Percentiles rank a stretch among this genome's conserved stretches.
Evolutionary conservation across 306 rosid species (phyloP).

Genomic region (Vigna radiata): DNA sequence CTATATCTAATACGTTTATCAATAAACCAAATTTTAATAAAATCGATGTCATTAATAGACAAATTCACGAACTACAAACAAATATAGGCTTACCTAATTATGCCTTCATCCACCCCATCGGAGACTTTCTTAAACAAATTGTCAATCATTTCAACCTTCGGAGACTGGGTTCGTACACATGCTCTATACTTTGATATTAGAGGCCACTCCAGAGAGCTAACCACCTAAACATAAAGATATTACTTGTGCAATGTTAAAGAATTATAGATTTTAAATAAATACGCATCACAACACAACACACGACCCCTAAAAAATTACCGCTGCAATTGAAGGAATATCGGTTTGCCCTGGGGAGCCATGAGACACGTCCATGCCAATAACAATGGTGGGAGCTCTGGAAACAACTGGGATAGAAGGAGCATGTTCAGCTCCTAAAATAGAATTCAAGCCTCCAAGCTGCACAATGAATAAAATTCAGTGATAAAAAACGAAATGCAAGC

Average conservation of each 20-base stretch:
- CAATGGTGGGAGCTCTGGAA: constrained; percentile 78
- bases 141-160: constrained; percentile 90
- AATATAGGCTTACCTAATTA: constrained; percentile 62
- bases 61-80: not conserved
- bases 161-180: constrained; percentile 84
- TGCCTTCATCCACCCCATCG: constrained; percentile 81
- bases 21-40: not conserved
- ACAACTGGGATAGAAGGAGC: constrained; percentile 76
- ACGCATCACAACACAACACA: not conserved
- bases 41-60: not conserved
- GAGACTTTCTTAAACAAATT: constrained; percentile 70
- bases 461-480: constrained; percentile 4
- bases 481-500: not conserved
- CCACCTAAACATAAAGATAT: constrained; percentile 61
- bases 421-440: constrained; percentile 69
- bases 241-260: not conserved
- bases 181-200: constrained; percentile 88
- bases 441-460: constrained; percentile 95
- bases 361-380: constrained; percentile 95
- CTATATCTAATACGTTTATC: not conserved
- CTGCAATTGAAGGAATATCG: constrained; percentile 91
- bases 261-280: not conserved
- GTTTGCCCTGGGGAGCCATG: constrained; percentile 96
- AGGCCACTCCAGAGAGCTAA: constrained; percentile 94
- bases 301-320: constrained; percentile 52